Percentiles rank a stretch among this genome's conserved stretches.
Evolutionary conservation across 1,284 basidiomycete genomes (phyloP).

Genomic region (Anthracocystis panici-leucophaei): DNA sequence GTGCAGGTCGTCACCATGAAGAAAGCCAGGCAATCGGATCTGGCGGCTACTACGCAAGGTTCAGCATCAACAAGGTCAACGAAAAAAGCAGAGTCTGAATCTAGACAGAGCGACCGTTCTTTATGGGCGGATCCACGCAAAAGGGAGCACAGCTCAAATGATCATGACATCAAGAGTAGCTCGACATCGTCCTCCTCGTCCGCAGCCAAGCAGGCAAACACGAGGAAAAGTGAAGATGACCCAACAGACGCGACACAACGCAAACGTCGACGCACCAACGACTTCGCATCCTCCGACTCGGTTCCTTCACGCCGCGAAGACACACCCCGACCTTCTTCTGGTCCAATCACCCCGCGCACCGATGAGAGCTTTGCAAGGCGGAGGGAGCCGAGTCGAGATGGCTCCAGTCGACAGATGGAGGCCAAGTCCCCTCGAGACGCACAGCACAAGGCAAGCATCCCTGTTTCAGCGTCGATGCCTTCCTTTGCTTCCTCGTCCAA

Average conservation of each 20-base stretch:
- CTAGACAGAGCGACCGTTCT: neutral
- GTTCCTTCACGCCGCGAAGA: slow-evolving; percentile 1
- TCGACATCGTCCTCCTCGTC: neutral
- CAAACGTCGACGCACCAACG: slow-evolving; percentile 43
- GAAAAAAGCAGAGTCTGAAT: slow-evolving; percentile 1
- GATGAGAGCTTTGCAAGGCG: slow-evolving; percentile 4
- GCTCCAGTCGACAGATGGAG: neutral
- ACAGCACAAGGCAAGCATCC: slow-evolving; percentile 1
- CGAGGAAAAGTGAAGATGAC: slow-evolving; percentile 12
- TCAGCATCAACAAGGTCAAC: neutral
- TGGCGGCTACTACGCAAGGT: neutral
- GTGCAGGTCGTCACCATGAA: slow-evolving; percentile 35
- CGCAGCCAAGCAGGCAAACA: slow-evolving; percentile 6
- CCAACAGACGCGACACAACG: slow-evolving; percentile 13
- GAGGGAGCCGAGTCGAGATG: slow-evolving; percentile 13
- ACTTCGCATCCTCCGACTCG: slow-evolving; percentile 17
- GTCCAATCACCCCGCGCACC: neutral
- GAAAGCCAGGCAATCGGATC: slow-evolving; percentile 14
- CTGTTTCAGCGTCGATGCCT: slow-evolving; percentile 29
- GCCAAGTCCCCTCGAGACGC: slow-evolving; percentile 6
- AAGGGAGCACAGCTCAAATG: slow-evolving; percentile 1
- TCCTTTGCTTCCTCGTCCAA: slow-evolving; percentile 12
- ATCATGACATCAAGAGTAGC: neutral
- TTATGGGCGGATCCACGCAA: neutral
- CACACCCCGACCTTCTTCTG: neutral